A percentile compares a stretch with the other conserved stretches of the same genome.
These are phyloP conservation scores for Calophaca sinica DNA, from an alignment of 306 rosid genomes.

Conservation along the genomic window DNA sequence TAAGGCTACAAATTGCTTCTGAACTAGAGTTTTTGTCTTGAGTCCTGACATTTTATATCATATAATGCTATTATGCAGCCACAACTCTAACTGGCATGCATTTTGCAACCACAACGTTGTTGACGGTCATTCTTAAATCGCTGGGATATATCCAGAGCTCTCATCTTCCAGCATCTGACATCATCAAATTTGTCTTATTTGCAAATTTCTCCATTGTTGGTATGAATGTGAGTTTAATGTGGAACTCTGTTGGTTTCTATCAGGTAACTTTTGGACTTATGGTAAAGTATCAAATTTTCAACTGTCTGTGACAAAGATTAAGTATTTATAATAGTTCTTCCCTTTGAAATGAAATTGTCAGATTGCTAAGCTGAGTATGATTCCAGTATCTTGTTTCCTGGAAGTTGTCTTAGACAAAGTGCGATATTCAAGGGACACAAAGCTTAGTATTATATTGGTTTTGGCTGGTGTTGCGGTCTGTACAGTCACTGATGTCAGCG, in stretches of 20 bases:
- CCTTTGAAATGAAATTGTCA: conserved; percentile 51
- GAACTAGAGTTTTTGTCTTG: conserved; percentile 21
- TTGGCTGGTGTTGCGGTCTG: conserved; percentile 87
- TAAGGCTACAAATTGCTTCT: conserved; percentile 34
- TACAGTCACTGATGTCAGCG: conserved; percentile 90
- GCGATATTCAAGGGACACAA: conserved; percentile 84
- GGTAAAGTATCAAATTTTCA: conserved; percentile 17
- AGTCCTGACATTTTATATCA: conserved; percentile 43
- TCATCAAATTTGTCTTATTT: conserved; percentile 75
- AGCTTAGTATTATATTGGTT: conserved; percentile 76
- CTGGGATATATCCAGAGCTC: conserved; percentile 77
- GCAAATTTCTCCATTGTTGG: conserved; percentile 91
- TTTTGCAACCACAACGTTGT: conserved; percentile 78
- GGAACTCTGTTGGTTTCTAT: conserved; percentile 93
- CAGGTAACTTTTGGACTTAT: conserved; percentile 58
- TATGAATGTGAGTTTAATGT: conserved; percentile 92
- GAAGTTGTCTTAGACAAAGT: conserved; percentile 78
- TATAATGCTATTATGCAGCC: conserved; percentile 63
- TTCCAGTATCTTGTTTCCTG: conserved; percentile 82
- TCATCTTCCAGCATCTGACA: conserved; percentile 73
- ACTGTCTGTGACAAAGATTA: conserved; percentile 6
- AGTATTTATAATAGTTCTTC: conserved; percentile 37
- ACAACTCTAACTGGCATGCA: conserved; percentile 87
- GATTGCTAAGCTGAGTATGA: conserved; percentile 92
- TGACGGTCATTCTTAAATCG: conserved; percentile 68